Base-by-base conservation (phyloP, 208 protist species). In the Histomonas meleagridis region DNA sequence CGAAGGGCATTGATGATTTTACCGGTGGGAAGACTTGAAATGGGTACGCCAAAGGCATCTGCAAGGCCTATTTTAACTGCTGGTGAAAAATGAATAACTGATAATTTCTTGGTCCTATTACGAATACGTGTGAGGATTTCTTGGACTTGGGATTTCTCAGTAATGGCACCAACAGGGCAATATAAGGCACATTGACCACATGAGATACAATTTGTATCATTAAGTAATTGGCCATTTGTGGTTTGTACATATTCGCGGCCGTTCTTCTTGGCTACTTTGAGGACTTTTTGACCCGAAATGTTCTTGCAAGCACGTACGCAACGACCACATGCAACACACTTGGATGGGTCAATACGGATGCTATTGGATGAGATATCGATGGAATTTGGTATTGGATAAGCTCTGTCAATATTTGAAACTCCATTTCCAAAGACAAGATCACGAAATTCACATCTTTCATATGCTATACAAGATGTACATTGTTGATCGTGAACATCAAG, bases 151-250 rank as follows among this genome's bases (percentile, higher is more conserved):
- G 92, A 46, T 14, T 91, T 86, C 65, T 93, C 93, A 0, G 43
- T 35, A 49, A 95, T 79, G 3, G 94, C 92, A 10, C 92, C 93
- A 38, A 92, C 91, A 2, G 94, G 94, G 90, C 94, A 95, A 21
- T 92, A 72, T 0, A 55, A 32, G 5, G 93, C 62, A 92, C 94
- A 95, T 32, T 94, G 93, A 16, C 94, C 94, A 79, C 94, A 95
- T 32, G 46, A 70, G 53, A 95, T 94, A 90, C 94, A 95, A 43
- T 5, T 91, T 40, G 76, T 51, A 5, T 94, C 81, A 18, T 49
- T 2, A 16, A 95, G 28, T 16, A 1, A 3, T 35, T 12, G 4
- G 4, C 65, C 65, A 18, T 7, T 9, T 38, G 65, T 23, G 35
- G 32, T 2, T 18, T 76, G 32, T 1, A 76, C 35, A 26, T 3